Base-by-base conservation (phyloP, 208 protist genomes). In the Trypanosoma brucei region DNA sequence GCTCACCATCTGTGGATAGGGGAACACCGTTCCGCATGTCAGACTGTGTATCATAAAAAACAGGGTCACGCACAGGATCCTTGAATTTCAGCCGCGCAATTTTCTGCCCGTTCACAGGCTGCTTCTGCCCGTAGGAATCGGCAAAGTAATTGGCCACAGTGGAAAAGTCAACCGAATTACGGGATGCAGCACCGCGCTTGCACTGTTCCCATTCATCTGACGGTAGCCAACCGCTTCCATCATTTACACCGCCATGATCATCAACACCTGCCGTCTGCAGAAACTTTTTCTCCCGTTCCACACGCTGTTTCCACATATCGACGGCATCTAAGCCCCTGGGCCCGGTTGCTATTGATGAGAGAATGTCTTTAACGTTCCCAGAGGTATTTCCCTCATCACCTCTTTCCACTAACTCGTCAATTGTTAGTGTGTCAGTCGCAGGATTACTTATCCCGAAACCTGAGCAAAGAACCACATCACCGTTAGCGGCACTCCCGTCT, bases 21-120 rank as follows among this genome's bases (percentile, higher is more conserved):
- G 88, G 88, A 30, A 94, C 70, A 11, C 88, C 88, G 54, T 91
- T 82, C 5, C 88, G 77, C 42, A 83, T 78, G 58, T 94, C 85
- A 2, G 83, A 89, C 38, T 77, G 55, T 14, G 68, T 82, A 70
- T 94, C 85, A 55, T 84, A 92, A 53, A 94, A 94, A 33, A 81
- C 73, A 0, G 83, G 84, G 55, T 94, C 88, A 7, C 83, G 78
- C 34, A 89, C 79, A n/a, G 71, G 11, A 33, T 81, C 71, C 44
- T 78, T 83, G 59, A 91, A 89, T 53, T 84, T 81, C n/a, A 58
- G 37, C 45, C 80, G 75, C 1, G 66, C 51, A 9, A 94, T 72
- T 3, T 75, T 52, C 34, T 79, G 71, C 11, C 85, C 85, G 62
- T 92, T 80, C 8, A 78, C 56, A 0, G 88, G 88, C 39, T 85